Evolutionary conservation across 2,329 filamentous ascomycete species (phyloP).

Genomic region (Berkeleyomyces basicola): DNA sequence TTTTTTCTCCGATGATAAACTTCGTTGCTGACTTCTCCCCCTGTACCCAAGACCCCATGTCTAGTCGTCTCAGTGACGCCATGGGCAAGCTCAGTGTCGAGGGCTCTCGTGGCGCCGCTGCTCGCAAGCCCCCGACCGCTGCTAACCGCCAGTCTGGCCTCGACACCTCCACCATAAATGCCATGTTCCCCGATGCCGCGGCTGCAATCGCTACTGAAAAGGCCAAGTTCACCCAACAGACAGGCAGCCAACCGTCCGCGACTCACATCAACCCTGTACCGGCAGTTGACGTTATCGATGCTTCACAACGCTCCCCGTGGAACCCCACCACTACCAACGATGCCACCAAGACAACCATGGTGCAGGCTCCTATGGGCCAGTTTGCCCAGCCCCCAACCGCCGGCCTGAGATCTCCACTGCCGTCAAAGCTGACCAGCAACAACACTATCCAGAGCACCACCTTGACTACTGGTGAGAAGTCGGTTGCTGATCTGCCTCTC

Average conservation of each 20-base stretch:
- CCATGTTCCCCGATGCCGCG: conserved; percentile 97
- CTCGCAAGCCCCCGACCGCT: conserved; percentile 61
- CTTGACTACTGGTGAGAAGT: conserved; percentile 38
- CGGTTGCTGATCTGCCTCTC: conserved; percentile 55
- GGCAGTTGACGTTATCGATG: conserved; percentile 39
- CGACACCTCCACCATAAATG: conserved; percentile 84
- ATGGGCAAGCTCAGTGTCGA: conserved; percentile 92
- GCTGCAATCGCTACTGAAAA: conserved; percentile 98
- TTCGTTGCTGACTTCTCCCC: conserved; percentile 13
- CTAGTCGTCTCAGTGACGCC: conserved; percentile 82
- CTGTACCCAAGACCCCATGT: conserved; percentile 64
- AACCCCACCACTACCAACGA: conserved; percentile 33
- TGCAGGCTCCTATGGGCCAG: conserved; percentile 80
- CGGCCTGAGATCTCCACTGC: conserved; percentile 62
- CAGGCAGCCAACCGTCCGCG: conserved; percentile 73
- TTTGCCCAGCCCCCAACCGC: conserved; percentile 70
- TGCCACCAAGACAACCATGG: conserved; percentile 53
- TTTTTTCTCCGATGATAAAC: neutral
- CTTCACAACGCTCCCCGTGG: conserved; percentile 69
- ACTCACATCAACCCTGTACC: conserved; percentile 69
- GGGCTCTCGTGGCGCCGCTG: conserved; percentile 70
- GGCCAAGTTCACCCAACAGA: conserved; percentile 91
- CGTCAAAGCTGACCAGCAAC: conserved; percentile 44
- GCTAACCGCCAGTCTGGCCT: conserved; percentile 84
- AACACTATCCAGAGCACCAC: conserved; percentile 62